Conservation (phyloP, 176 grass and related monocot species). For the Bothriochloa decipiens region DNA sequence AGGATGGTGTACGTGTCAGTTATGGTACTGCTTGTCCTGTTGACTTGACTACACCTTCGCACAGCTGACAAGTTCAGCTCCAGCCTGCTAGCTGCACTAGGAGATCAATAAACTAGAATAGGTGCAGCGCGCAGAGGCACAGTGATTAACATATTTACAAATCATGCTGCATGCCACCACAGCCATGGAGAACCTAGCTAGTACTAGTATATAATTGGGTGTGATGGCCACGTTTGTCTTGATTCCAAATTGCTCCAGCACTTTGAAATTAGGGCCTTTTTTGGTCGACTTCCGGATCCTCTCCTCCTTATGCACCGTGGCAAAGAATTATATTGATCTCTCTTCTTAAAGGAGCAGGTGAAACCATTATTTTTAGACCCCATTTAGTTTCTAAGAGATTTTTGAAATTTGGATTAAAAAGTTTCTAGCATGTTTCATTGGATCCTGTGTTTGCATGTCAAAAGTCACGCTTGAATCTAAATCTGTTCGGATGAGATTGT, state of each 20-base stretch:
- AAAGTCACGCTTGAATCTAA: too few species aligned
- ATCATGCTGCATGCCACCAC: neutral
- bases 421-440: too few species aligned
- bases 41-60: slow-evolving; percentile 52
- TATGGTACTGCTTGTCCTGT: slow-evolving; percentile 27
- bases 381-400: too few species aligned
- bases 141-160: neutral
- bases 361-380: too few species aligned
- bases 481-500: too few species aligned
- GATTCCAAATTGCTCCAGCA: slow-evolving; percentile 52
- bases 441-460: too few species aligned
- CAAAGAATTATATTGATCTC: neutral
- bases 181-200: neutral
- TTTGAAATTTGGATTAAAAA: too few species aligned
- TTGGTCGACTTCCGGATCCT: neutral
- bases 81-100: too few species aligned
- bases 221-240: slow-evolving; percentile 53
- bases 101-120: too few species aligned
- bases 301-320: neutral
- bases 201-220: neutral
- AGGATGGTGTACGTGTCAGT: slow-evolving; percentile 36
- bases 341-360: neutral
- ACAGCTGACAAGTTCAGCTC: slow-evolving; percentile 19
- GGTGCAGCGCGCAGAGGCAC: too few species aligned
- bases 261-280: neutral